A percentile compares a stretch with the other conserved stretches of the same genome.
Conservation (phyloP, 257 asterid species). For the Echites panduratus region DNA sequence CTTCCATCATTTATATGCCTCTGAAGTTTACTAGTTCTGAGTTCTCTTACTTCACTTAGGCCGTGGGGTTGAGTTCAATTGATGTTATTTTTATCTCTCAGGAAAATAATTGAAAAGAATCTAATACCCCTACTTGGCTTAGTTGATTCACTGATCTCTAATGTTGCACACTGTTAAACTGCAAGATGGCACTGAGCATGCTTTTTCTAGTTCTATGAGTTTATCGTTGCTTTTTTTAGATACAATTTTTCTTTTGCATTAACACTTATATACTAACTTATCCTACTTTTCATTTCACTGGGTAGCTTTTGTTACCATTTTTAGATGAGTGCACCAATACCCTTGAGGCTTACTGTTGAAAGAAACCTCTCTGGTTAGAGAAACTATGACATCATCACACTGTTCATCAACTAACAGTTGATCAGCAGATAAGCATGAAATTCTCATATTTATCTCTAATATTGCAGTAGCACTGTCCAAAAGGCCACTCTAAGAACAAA, state of each 20-base stretch:
- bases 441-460: too few species aligned
- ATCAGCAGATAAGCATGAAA: too few species aligned
- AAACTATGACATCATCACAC: too few species aligned
- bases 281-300: background rate
- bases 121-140: background rate
- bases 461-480: too few species aligned
- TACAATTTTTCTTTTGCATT: too few species aligned
- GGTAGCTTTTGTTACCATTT: background rate
- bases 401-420: too few species aligned
- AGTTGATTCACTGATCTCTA: background rate
- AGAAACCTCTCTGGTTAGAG: too few species aligned
- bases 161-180: background rate
- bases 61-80: background rate
- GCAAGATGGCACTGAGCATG: background rate
- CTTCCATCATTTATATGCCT: background rate
- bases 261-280: background rate
- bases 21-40: background rate
- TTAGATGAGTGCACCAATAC: background rate
- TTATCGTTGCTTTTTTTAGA: background rate
- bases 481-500: too few species aligned
- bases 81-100: background rate
- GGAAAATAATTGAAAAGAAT: background rate
- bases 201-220: background rate
- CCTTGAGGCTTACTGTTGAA: too few species aligned
- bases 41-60: background rate